Evolutionary conservation across 768 basidiomycete species (phyloP).

Genomic region (Agrocybe praecox): DNA sequence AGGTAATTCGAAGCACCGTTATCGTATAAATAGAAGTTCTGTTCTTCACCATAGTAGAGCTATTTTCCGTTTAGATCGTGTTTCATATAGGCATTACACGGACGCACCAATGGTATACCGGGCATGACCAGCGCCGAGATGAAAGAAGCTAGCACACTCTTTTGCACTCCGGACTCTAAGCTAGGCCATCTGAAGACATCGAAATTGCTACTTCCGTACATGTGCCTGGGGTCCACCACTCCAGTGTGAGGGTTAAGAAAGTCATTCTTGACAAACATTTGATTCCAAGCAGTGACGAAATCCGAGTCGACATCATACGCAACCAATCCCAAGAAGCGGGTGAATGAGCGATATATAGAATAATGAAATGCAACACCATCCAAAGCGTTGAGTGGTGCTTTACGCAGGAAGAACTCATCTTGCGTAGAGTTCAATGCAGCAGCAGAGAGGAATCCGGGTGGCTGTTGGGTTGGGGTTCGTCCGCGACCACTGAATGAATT

Average conservation of each 20-base stretch:
- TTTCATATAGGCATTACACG: background rate
- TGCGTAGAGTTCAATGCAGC: constrained; percentile 63
- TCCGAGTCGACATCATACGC: constrained; percentile 84
- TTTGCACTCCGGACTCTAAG: constrained; percentile 80
- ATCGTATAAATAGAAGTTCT: constrained; percentile 86
- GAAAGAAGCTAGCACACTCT: constrained; percentile 76
- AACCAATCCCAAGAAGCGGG: constrained; percentile 93
- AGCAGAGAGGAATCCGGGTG: constrained; percentile 68
- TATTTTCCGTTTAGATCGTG: constrained; percentile 22
- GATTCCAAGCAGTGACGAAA: constrained; percentile 89
- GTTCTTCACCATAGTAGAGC: constrained; percentile 92
- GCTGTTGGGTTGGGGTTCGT: constrained; percentile 72
- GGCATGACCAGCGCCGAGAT: constrained; percentile 83
- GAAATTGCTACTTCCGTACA: constrained; percentile 94
- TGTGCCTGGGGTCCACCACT: constrained; percentile 77
- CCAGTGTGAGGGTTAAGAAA: constrained; percentile 74
- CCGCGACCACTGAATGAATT: constrained; percentile 74
- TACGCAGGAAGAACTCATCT: constrained; percentile 80
- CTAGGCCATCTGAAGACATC: constrained; percentile 95
- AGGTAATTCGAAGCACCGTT: constrained; percentile 92
- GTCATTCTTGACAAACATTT: constrained; percentile 89
- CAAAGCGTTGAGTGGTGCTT: constrained; percentile 58
- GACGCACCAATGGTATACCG: constrained; percentile 72
- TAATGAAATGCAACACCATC: constrained; percentile 92
- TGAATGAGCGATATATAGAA: constrained; percentile 84